Evolutionary conservation across 129 eudicot genomes (phyloP), one percentile per base, ranked within the genome.

Genomic region (Chrysanthemum lavandulifolium): DNA sequence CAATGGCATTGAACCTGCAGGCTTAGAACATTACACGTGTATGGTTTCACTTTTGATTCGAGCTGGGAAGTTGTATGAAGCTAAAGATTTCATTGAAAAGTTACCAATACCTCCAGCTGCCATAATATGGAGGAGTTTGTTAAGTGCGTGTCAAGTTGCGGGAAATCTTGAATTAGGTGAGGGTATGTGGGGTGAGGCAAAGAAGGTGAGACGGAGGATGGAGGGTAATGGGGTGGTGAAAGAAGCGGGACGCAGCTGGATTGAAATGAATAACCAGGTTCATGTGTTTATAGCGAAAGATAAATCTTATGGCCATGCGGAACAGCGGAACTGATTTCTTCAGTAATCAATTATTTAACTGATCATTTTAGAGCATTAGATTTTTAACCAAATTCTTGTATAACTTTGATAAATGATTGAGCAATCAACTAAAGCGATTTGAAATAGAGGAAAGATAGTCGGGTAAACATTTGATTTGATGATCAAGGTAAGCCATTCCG

Each of bases 201-300:
- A 86, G 79, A 79, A 78, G 69, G 79, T 84, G 68, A 80, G 96
- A 75, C 74, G 73, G 76, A 78, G 54, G 66, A 89, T 89, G 96
- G 85, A 86, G 6, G 61, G 56, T 21, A 79, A 76, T 61, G 76
- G 76, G 69, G 89, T 84, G 78, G 83, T 81, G 67, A 89, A 89
- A 69, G 91, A 89, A 74, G 77, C 84, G 1, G 96, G 96, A 13
- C 63, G 85, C 51, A 89, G 92, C 60, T 86, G 89, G 96, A 78
- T 82, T 12, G 89, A 89, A 81, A 57, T 82, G 33, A 70, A 89
- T 60, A 72, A 84, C n/a, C 72, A 81, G 61, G 85, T 83, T 69
- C 86, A 79, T 65, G 81, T 72, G 12, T 83, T 85, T 74, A 65
- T 80, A 0, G 82, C 95, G 2, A 73, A 79, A 80, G 88, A 85